phyloP scores from a whole-genome alignment of 768 basidiomycete genomes.

The Suillus fuscotomentosus region DNA sequence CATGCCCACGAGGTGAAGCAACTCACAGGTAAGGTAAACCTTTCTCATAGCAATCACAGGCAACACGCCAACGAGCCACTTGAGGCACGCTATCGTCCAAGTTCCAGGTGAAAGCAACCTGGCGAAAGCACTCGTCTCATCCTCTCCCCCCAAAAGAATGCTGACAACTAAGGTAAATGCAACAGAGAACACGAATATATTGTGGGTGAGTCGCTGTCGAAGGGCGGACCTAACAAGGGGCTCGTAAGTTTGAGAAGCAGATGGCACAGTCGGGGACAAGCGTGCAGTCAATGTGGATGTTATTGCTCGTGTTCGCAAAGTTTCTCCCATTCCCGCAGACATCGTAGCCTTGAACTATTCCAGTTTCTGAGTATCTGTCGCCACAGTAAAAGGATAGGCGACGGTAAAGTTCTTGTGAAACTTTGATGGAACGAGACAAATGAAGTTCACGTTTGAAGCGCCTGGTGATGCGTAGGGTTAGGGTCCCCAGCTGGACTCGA shows the following conservation, averaged over 20 bases:
- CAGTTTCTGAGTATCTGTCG: not conserved
- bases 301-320: conserved; percentile 38
- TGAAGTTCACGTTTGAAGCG: not conserved
- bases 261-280: conserved; percentile 53
- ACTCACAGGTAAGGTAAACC: conserved; percentile 56
- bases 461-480: not conserved
- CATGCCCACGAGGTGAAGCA: not conserved
- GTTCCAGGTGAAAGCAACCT: conserved; percentile 44
- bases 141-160: conserved; percentile 28
- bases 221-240: conserved; percentile 64
- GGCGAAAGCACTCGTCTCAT: conserved; percentile 24
- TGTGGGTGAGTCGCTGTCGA: conserved; percentile 54
- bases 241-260: conserved; percentile 58
- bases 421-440: not conserved
- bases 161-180: conserved; percentile 45
- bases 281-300: conserved; percentile 35
- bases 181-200: conserved; percentile 51
- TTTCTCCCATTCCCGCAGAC: not conserved
- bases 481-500: not conserved
- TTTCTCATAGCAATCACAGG: conserved; percentile 62
- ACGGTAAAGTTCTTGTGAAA: not conserved
- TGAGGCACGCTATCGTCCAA: conserved; percentile 36
- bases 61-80: conserved; percentile 53
- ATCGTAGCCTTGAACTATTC: not conserved
- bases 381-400: not conserved